These are phyloP conservation scores for Cystobasidiopsis lactophilus DNA, from an alignment of 768 basidiomycete genomes.

Conservation along the genomic window DNA sequence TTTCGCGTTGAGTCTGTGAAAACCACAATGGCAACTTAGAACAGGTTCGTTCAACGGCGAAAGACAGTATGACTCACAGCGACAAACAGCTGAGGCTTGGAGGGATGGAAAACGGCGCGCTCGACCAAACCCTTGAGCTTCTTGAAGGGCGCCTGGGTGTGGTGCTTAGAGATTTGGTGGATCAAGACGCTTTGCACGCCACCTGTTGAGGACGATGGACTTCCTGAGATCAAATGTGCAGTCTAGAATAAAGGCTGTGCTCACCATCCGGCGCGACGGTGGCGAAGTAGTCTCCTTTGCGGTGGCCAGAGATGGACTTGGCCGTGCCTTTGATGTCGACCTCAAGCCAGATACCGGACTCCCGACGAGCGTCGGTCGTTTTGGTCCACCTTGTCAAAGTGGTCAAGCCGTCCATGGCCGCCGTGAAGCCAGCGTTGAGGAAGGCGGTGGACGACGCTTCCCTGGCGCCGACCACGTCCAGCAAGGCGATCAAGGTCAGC, in stretches of 20 bases:
- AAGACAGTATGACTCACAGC: conserved; percentile 40
- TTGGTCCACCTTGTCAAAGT: conserved; percentile 23
- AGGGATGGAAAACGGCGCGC: conserved; percentile 78
- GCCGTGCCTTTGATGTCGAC: conserved; percentile 31
- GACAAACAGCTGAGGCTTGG: conserved; percentile 88
- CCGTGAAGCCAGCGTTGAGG: conserved; percentile 41
- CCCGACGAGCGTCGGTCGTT: conserved; percentile 26
- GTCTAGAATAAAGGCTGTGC: neutral
- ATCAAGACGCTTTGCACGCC: conserved; percentile 76
- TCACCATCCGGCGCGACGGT: conserved; percentile 44
- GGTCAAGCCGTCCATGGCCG: conserved; percentile 27
- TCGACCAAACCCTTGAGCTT: conserved; percentile 81
- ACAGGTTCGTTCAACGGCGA: no score
- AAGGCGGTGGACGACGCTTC: conserved; percentile 37
- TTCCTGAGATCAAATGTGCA: neutral
- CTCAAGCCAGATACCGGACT: conserved; percentile 25
- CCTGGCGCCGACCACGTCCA: conserved; percentile 43
- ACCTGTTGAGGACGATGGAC: conserved; percentile 23
- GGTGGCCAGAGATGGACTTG: conserved; percentile 75
- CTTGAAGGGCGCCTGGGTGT: conserved; percentile 95
- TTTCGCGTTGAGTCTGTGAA: conserved; percentile 60
- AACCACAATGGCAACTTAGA: no score
- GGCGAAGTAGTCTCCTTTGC: conserved; percentile 82
- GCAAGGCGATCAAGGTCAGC: conserved; percentile 58
- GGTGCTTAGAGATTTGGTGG: conserved; percentile 75